Evolutionary conservation across 2,329 filamentous ascomycete genomes (phyloP).

Genomic region (Elsinoe fawcettii): DNA sequence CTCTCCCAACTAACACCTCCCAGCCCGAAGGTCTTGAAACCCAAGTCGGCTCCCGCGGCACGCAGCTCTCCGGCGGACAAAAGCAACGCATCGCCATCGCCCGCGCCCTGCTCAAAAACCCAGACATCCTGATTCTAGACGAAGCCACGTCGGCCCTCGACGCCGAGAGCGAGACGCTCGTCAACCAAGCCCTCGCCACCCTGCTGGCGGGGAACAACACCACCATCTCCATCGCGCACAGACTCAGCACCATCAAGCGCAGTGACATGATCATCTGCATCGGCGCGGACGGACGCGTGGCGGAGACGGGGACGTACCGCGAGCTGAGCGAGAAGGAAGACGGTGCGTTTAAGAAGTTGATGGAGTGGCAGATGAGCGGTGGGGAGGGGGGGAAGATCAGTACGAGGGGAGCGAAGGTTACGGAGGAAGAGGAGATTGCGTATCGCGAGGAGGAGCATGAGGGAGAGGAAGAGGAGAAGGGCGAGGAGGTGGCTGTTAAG

Average conservation of each 20-base stretch:
- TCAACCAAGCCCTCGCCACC: conserved; percentile 78
- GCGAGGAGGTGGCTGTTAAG: conserved; percentile 20
- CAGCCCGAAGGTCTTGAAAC: conserved; percentile 89
- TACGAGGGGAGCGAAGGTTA: conserved; percentile 15
- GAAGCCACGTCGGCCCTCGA: conserved; percentile 92
- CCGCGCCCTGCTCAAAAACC: conserved; percentile 85
- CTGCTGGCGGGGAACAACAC: conserved; percentile 84
- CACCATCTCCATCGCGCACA: conserved; percentile 94
- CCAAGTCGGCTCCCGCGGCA: conserved; percentile 81
- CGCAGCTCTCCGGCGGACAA: conserved; percentile 89
- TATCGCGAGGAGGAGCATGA: conserved; percentile 41
- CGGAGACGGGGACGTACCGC: conserved; percentile 78
- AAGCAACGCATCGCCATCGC: conserved; percentile 98
- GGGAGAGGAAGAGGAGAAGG: conserved; percentile 28
- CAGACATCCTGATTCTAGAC: conserved; percentile 92
- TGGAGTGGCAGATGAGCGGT: conserved; percentile 98
- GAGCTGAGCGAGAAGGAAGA: conserved; percentile 64
- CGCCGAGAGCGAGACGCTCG: conserved; percentile 91
- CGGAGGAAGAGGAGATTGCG: conserved; percentile 27
- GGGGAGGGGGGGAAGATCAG: conserved; percentile 47
- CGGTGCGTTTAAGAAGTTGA: conserved; percentile 86
- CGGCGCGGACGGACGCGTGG: conserved; percentile 75
- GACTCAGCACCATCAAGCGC: conserved; percentile 91
- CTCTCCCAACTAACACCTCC: conserved; percentile 9
- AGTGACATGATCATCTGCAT: conserved; percentile 93